Evolutionary conservation across 257 asterid genomes (phyloP).

Genomic region (Solanum appendiculatum): DNA sequence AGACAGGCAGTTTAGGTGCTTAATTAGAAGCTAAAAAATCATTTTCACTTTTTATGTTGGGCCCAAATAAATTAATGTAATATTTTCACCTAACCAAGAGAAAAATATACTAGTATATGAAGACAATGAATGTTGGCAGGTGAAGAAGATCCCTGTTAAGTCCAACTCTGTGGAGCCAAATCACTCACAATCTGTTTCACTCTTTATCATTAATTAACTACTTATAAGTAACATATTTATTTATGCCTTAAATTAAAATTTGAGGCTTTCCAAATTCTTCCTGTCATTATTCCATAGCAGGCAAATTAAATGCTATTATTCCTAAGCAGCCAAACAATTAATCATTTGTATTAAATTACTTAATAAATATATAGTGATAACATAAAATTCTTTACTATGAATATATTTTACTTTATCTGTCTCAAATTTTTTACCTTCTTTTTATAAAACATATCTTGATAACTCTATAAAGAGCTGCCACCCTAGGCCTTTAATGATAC

Average conservation of each 20-base stretch:
- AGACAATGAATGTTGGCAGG: neutral
- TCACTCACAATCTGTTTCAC: slow-evolving; percentile 1
- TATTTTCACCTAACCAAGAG: neutral
- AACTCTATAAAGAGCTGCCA: neutral
- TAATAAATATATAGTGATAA: neutral
- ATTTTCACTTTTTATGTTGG: neutral
- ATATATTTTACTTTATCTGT: too few species aligned
- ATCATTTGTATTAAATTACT: neutral
- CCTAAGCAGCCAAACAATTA: neutral
- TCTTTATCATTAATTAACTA: neutral
- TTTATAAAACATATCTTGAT: too few species aligned
- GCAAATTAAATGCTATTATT: neutral
- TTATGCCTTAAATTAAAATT: neutral
- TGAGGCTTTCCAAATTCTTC: neutral
- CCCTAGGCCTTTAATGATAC: neutral
- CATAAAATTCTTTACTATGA: too few species aligned
- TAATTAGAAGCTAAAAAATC: neutral
- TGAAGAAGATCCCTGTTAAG: neutral
- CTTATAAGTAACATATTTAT: neutral
- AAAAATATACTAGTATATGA: neutral
- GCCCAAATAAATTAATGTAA: neutral
- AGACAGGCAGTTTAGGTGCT: neutral
- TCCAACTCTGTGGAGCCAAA: neutral
- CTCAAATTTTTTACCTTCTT: too few species aligned
- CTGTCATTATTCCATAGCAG: neutral